Base-by-base conservation (phyloP, 2,329 filamentous ascomycete genomes). In the Sphaerulina vaccinii region DNA sequence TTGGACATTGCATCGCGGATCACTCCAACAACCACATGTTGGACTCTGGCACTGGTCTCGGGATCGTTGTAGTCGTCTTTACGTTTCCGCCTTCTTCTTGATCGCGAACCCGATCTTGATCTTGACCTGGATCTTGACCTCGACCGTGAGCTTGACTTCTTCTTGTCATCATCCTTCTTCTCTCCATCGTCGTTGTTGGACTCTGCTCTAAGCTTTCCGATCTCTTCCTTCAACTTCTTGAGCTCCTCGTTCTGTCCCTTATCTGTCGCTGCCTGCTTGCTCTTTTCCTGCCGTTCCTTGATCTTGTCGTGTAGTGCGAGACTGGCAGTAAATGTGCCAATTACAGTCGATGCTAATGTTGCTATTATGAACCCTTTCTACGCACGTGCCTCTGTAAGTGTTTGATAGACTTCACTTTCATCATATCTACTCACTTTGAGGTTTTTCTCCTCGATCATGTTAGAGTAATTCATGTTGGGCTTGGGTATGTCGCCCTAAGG, bases 371-470 rank as follows among this genome's bases (percentile, higher is more conserved):
- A 75, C 18, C 69, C 71, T 71, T 73, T 73, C 58, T 61, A 32
- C 10, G 13, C 11, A 3, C 2, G 16, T 5, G 37, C 24, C 15
- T 35, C 22, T 24, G 23, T 18, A 2, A 22, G 21, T 36, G 27
- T n/a, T 24, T 29, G 7, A n/a, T 19, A 10, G 7, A 19, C 24
- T 24, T 32, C 13, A 11, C 13, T 9, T 9, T 19, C 22, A 27
- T 43, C 13, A 22, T 38, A 4, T 11, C 38, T 32, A 42, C 56
- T 41, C 37, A 59, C 58, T 70, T 73, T 73, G 61, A 73, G 68
- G 51, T 72, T 73, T 57, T 72, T 70, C 64, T 73, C 71, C 64
- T 73, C 70, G 49, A 73, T 73, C 70, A 71, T 72, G 59, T 71
- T 72, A 58, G 70, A 62, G 65, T 73, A 73, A 54, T 73, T 72